A percentile compares a stretch with the other conserved stretches of the same genome.
Evolutionary conservation across 2,329 filamentous ascomycete species (phyloP).

Genomic region (Sphaerulina populicola): DNA sequence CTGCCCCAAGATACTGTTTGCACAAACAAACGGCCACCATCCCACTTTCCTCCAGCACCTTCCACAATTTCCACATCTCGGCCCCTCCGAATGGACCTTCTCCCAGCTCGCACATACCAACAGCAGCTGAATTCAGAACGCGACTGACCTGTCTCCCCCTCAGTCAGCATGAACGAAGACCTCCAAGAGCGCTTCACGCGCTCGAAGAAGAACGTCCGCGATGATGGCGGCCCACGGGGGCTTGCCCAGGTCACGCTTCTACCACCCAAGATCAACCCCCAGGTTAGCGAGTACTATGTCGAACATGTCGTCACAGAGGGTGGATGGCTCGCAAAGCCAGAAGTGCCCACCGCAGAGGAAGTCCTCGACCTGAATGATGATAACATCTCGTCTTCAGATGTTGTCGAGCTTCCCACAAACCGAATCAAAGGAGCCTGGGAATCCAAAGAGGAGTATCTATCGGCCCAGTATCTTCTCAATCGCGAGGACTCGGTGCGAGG

Average conservation of each 20-base stretch:
- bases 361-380: slow-evolving; percentile 34
- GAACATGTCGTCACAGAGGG: slow-evolving; percentile 12
- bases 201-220: slow-evolving; percentile 6
- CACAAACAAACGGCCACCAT: background rate
- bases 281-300: slow-evolving; percentile 25
- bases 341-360: slow-evolving; percentile 50
- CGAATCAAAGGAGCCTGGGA: slow-evolving; percentile 50
- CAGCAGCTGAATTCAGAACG: background rate
- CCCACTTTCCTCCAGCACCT: background rate
- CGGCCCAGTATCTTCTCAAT: slow-evolving; percentile 65
- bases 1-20: background rate
- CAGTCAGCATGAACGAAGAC: slow-evolving; percentile 25
- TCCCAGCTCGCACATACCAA: background rate
- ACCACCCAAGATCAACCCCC: slow-evolving; percentile 24
- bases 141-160: background rate
- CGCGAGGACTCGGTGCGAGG: slow-evolving; percentile 65
- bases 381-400: slow-evolving; percentile 13
- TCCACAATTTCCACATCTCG: background rate
- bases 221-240: background rate
- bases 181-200: slow-evolving; percentile 27
- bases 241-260: slow-evolving; percentile 18
- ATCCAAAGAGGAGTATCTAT: slow-evolving; percentile 58
- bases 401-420: slow-evolving; percentile 37
- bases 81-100: background rate
- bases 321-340: slow-evolving; percentile 38